phyloP scores from a whole-genome alignment of 768 basidiomycete genomes.

The Saitozyma sp. region DNA sequence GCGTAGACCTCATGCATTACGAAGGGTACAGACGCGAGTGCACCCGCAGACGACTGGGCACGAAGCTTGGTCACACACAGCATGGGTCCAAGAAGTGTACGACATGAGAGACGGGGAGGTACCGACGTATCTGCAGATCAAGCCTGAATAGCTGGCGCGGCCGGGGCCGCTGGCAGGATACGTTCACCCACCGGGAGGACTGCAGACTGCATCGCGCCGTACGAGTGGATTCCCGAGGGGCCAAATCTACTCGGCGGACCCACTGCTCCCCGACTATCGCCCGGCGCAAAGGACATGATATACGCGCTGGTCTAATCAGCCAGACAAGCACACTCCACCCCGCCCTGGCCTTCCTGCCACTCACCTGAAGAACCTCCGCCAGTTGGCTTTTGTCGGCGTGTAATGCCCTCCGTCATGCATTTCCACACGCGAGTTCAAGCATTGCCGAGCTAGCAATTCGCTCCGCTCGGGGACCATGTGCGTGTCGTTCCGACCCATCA shows the following conservation, averaged over 20 bases:
- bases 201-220: too few relatives aligned
- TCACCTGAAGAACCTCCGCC: conserved; percentile 45
- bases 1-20: too few relatives aligned
- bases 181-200: too few relatives aligned
- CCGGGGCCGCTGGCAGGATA: too few relatives aligned
- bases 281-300: conserved; percentile 44
- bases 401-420: conserved; percentile 50
- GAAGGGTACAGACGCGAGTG: too few relatives aligned
- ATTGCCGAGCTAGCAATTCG: conserved; percentile 35
- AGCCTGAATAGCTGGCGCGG: too few relatives aligned
- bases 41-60: too few relatives aligned
- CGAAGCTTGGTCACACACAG: too few relatives aligned
- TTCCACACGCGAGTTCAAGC: conserved; percentile 41
- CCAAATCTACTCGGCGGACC: conserved; percentile 36
- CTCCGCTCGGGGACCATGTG: conserved; percentile 46
- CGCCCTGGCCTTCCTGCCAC: conserved; percentile 16
- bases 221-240: conserved; percentile 32
- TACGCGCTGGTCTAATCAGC: conserved; percentile 39
- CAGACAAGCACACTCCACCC: not conserved
- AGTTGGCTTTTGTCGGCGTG: conserved; percentile 42
- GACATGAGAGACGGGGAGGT: too few relatives aligned
- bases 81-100: too few relatives aligned
- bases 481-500: conserved; percentile 47
- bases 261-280: conserved; percentile 42
- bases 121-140: too few relatives aligned